phyloP scores from a whole-genome alignment of 148 eudicot species.

The Nepenthes mirabilis region DNA sequence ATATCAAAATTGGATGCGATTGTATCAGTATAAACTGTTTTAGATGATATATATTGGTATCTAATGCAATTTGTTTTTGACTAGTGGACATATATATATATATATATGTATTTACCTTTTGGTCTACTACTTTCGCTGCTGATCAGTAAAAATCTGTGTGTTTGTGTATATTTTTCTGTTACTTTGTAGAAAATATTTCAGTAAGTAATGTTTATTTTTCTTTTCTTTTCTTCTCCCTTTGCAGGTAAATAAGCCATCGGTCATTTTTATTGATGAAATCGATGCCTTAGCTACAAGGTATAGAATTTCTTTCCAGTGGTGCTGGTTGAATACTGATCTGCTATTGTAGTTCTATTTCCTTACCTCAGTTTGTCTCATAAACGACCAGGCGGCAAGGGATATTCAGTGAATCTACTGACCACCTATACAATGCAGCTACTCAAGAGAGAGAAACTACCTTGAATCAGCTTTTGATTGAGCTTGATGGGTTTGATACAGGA shows the following conservation, averaged over 20 bases:
- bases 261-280: slow-evolving; percentile 88
- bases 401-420: slow-evolving; percentile 39
- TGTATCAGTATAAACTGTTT: too few relatives aligned
- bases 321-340: slow-evolving; percentile 1
- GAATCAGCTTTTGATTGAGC: slow-evolving; percentile 86
- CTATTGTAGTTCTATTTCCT: not conserved
- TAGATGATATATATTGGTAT: too few relatives aligned
- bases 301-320: slow-evolving; percentile 3
- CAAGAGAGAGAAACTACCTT: slow-evolving; percentile 95
- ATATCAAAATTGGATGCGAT: too few relatives aligned
- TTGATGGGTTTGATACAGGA: slow-evolving; percentile 96
- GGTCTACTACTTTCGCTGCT: too few relatives aligned
- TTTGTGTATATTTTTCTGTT: not conserved
- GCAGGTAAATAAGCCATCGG: slow-evolving; percentile 93
- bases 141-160: not conserved
- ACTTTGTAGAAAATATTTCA: not conserved
- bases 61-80: too few relatives aligned
- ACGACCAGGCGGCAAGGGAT: slow-evolving; percentile 69
- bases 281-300: slow-evolving; percentile 90
- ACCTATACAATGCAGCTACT: slow-evolving; percentile 63
- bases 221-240: slow-evolving; percentile 2
- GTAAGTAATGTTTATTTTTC: not conserved
- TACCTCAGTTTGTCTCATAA: not conserved
- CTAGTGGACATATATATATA: not conserved
- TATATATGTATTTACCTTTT: not conserved